phyloP scores from a whole-genome alignment of 768 basidiomycete species.

The Boletus pseudo-olivaceus region DNA sequence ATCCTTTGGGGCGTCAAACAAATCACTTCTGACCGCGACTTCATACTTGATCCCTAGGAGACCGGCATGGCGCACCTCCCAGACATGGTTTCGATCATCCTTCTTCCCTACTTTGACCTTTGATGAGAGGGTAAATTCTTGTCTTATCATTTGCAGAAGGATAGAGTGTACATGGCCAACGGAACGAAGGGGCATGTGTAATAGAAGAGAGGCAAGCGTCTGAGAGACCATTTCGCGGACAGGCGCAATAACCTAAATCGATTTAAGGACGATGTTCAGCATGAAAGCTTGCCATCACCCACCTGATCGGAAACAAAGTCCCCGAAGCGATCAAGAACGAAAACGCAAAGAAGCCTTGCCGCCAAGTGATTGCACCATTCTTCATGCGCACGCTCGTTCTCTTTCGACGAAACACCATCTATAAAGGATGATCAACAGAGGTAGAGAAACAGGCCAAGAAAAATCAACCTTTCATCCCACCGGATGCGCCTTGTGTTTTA shows the following conservation, averaged over 20 bases:
- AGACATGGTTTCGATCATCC: slow-evolving; percentile 60
- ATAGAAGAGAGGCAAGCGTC: slow-evolving; percentile 82
- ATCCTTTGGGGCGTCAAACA: slow-evolving; percentile 49
- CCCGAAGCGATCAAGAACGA: slow-evolving; percentile 95
- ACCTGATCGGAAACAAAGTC: slow-evolving; percentile 95
- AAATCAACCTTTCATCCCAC: slow-evolving; percentile 71
- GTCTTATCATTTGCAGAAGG: slow-evolving; percentile 90
- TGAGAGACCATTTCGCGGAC: slow-evolving; percentile 96
- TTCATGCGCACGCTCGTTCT: slow-evolving; percentile 70
- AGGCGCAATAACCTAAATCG: slow-evolving; percentile 79
- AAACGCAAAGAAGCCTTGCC: slow-evolving; percentile 80
- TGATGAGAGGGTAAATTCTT: slow-evolving; percentile 60
- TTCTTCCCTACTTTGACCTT: slow-evolving; percentile 31
- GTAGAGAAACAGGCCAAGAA: neutral
- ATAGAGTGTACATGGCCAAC: slow-evolving; percentile 78
- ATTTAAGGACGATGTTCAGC: neutral
- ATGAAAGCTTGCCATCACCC: slow-evolving; percentile 6
- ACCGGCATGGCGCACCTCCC: slow-evolving; percentile 99
- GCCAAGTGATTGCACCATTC: slow-evolving; percentile 89
- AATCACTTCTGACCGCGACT: slow-evolving; percentile 87
- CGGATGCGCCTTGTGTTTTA: slow-evolving; percentile 75
- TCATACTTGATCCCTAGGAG: slow-evolving; percentile 96
- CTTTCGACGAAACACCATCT: slow-evolving; percentile 51
- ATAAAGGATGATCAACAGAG: slow-evolving; percentile 3
- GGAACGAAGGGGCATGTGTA: slow-evolving; percentile 83